Evolutionary conservation across 2,329 filamentous ascomycete species (phyloP), one percentile per base, ranked within the genome.

Genomic region (Alternaria arbusti): DNA sequence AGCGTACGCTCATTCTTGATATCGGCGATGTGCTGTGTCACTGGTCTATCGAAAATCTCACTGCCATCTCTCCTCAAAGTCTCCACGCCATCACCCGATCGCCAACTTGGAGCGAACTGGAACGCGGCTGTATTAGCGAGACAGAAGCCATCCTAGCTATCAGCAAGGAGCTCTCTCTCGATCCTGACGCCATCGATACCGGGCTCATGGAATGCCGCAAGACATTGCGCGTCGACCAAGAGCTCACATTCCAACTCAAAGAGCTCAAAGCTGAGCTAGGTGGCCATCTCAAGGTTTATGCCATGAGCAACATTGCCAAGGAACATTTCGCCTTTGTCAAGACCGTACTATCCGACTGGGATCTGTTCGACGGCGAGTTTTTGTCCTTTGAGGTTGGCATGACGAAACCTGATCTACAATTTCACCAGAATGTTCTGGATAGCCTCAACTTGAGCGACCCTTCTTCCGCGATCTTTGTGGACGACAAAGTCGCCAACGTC

Each of bases 11-110:
- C 23, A 75, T 80, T 17, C 75, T 79, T 26, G 78, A 78, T 64
- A 70, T 81, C 17, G 76, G 78, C 17, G 77, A 79, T 61, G 76
- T 79, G 23, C 70, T 80, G 23, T 79, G 79, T 62, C 70, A 73
- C 17, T 80, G 75, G 73, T 74, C 71, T 6, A 61, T 76, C 8
- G 54, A 62, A 4, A 71, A 68, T 13, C 70, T 67, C 11, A 74
- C 74, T 2, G 63, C 67, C 1, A 68, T 80, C 11, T 55, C 63
- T 15, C 64, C 61, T 6, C 55, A 61, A 25, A 56, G 57, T 6
- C 54, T 79, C 20, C 67, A 67, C 32, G 56, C 66, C 1, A 73
- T 79, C 13, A 59, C 76, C n/a, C 63, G 68, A 15, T 73, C 73
- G 6, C 52, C 68, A 11, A 70, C 70, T 22, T 79, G 76, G 77